phyloP scores from a whole-genome alignment of 805 yeast species.

The Yamadazyma akitaensis region DNA sequence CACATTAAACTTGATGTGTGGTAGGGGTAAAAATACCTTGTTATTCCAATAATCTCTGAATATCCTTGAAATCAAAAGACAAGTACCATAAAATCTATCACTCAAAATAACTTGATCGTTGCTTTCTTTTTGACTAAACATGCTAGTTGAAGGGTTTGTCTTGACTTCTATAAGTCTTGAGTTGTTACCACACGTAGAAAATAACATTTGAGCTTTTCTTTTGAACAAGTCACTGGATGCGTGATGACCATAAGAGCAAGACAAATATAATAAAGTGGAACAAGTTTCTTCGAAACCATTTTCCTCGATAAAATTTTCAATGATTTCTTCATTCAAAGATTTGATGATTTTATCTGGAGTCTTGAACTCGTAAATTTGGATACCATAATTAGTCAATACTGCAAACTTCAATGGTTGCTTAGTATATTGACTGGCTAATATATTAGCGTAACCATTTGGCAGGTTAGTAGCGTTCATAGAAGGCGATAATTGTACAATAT shows the following conservation, averaged over 20 bases:
- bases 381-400: constrained; percentile 74
- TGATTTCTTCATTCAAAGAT: constrained; percentile 60
- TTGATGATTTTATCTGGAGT: constrained; percentile 79
- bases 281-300: constrained; percentile 91
- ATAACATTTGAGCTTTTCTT: constrained; percentile 48
- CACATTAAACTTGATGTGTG: constrained; percentile 35
- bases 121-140: constrained; percentile 17
- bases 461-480: constrained; percentile 67
- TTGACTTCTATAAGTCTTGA: constrained; percentile 33
- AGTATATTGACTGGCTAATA: constrained; percentile 81
- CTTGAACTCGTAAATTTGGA: constrained; percentile 71
- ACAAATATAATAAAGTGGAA: constrained; percentile 78
- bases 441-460: constrained; percentile 82
- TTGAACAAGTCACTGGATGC: constrained; percentile 48
- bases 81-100: constrained; percentile 87
- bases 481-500: constrained; percentile 67
- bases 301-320: constrained; percentile 65
- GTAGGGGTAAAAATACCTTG: constrained; percentile 56
- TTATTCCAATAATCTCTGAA: constrained; percentile 77
- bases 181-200: constrained; percentile 53
- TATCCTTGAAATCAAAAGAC: constrained; percentile 72
- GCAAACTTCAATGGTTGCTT: constrained; percentile 68
- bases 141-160: constrained; percentile 6
- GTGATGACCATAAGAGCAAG: constrained; percentile 61
- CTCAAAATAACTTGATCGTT: constrained; percentile 81